A percentile compares a stretch with the other conserved stretches of the same genome.
Evolutionary conservation across 2,329 filamentous ascomycete species (phyloP).

Genomic region (Herpotrichia juniperi): DNA sequence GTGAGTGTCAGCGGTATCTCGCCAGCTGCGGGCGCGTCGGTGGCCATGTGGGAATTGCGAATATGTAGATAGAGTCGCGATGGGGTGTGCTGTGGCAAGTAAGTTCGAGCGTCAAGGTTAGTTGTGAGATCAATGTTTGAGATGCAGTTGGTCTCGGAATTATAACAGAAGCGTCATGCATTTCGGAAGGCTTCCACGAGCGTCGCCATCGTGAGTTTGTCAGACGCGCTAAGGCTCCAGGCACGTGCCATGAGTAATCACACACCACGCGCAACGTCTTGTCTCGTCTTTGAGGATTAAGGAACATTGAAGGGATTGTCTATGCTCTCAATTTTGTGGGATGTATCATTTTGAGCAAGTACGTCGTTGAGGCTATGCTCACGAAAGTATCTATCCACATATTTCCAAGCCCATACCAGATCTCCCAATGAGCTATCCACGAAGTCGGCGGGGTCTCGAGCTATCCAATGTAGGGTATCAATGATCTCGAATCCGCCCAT

Average conservation of each 20-base stretch:
- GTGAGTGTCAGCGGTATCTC: slow-evolving; percentile 54
- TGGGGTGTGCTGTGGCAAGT: slow-evolving; percentile 5
- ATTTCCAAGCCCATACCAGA: too few relatives aligned
- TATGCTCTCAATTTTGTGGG: too few relatives aligned
- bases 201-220: slow-evolving; percentile 40
- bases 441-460: too few relatives aligned
- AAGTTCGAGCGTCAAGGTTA: slow-evolving; percentile 28
- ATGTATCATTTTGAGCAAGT: neutral
- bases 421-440: too few relatives aligned
- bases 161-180: slow-evolving; percentile 31
- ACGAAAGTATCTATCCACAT: neutral
- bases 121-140: slow-evolving; percentile 31
- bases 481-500: neutral
- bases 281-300: neutral
- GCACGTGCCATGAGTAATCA: slow-evolving; percentile 5
- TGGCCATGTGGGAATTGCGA: slow-evolving; percentile 16
- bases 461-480: neutral
- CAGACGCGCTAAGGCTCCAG: slow-evolving; percentile 26
- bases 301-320: neutral
- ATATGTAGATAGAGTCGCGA: slow-evolving; percentile 6
- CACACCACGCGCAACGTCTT: neutral
- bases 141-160: slow-evolving; percentile 24
- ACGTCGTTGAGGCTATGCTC: neutral
- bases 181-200: slow-evolving; percentile 44
- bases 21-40: slow-evolving; percentile 13